Conservation (phyloP, 345 rosid species). For the Rhodomyrtus tomentosa region DNA sequence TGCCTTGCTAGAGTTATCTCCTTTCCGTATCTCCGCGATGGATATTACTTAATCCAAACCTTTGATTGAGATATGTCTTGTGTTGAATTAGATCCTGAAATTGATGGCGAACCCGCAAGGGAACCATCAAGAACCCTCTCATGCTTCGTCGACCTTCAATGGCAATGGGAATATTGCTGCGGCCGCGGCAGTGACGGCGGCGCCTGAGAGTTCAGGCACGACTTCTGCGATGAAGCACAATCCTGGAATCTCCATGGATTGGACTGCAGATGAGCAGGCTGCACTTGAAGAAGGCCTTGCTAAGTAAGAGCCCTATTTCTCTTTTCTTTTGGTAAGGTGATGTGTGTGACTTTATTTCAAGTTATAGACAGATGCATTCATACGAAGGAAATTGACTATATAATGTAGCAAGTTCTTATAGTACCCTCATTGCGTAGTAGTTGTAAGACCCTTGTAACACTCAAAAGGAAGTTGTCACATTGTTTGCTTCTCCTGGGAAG, state of each 20-base stretch:
- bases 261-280: slow-evolving; percentile 44
- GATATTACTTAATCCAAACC: neutral
- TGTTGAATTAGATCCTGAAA: neutral
- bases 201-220: slow-evolving; percentile 10
- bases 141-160: slow-evolving; percentile 20
- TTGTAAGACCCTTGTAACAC: neutral
- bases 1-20: neutral
- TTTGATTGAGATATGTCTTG: neutral
- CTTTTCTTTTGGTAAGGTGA: neutral
- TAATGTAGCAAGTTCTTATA: neutral
- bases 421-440: neutral
- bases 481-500: neutral
- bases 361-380: neutral
- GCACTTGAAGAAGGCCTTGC: slow-evolving; percentile 36
- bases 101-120: slow-evolving; percentile 51
- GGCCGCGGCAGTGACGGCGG: neutral
- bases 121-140: slow-evolving; percentile 29
- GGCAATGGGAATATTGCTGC: slow-evolving; percentile 6
- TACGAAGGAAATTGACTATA: neutral
- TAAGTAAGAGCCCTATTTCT: slow-evolving; percentile 16
- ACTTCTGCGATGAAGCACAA: slow-evolving; percentile 40
- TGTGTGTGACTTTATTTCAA: neutral
- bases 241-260: slow-evolving; percentile 49
- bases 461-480: neutral
- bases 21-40: neutral